Percentiles rank a stretch among this genome's conserved stretches.
Evolutionary conservation across 2,329 filamentous ascomycete species (phyloP).

Genomic region (Colletotrichum musicola): DNA sequence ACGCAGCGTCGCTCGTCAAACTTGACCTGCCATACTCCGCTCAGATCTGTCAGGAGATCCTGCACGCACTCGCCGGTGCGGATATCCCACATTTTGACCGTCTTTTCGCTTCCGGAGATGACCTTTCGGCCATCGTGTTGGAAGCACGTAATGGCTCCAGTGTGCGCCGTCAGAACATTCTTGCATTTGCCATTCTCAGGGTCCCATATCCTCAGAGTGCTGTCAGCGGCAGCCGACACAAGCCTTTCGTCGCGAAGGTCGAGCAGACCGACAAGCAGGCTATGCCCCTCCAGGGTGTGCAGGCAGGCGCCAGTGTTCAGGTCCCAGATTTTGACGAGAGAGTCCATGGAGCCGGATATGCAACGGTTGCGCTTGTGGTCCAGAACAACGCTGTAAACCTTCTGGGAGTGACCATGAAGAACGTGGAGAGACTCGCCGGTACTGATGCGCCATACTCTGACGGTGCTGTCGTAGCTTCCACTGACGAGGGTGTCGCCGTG

Average conservation of each 20-base stretch:
- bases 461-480: constrained; percentile 95
- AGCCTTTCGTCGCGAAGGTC: constrained; percentile 91
- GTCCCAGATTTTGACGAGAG: constrained; percentile 97
- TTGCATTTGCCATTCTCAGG: constrained; percentile 92
- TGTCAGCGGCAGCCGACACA: constrained; percentile 95
- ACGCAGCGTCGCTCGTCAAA: constrained; percentile 97
- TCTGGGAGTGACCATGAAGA: constrained; percentile 87
- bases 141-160: constrained; percentile 97
- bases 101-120: constrained; percentile 94
- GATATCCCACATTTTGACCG: constrained; percentile 98
- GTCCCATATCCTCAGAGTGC: constrained; percentile 96
- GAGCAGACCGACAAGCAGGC: constrained; percentile 89
- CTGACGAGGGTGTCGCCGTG: constrained; percentile 96
- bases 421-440: constrained; percentile 90
- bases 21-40: constrained; percentile 98
- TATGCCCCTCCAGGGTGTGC: constrained; percentile 93
- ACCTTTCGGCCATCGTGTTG: constrained; percentile 98
- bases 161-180: constrained; percentile 91
- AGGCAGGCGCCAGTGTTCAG: constrained; percentile 86
- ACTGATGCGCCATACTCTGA: constrained; percentile 97
- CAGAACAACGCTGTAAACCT: constrained; percentile 97
- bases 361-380: constrained; percentile 93
- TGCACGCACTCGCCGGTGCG: constrained; percentile 91
- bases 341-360: constrained; percentile 99
- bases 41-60: constrained; percentile 91